Evolutionary conservation across 75 land plant species (phyloP).

Genomic region (Isoetes taiwanensis): DNA sequence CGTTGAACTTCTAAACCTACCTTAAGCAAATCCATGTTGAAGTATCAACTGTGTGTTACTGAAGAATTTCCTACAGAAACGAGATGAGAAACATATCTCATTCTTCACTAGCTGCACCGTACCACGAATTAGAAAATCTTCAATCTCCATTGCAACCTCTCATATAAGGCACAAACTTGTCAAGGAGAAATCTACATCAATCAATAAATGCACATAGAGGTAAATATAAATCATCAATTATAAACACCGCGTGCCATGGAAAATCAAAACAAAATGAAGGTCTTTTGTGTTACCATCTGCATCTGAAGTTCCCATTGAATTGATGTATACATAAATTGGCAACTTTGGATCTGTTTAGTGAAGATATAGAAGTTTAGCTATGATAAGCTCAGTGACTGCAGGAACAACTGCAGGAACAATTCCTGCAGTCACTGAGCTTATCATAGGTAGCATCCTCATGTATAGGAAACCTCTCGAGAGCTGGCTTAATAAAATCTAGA

Average conservation of each 20-base stretch:
- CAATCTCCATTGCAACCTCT: conserved; percentile 84
- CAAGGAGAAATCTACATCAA: not conserved
- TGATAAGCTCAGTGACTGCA: conserved; percentile 84
- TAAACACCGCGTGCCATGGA: too few species aligned
- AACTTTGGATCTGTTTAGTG: conserved; percentile 76
- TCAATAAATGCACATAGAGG: not conserved
- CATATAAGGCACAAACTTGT: not conserved
- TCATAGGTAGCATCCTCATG: not conserved
- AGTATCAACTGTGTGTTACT: too few species aligned
- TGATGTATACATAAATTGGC: conserved; percentile 82
- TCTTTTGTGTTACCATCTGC: conserved; percentile 74
- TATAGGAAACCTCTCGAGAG: not conserved
- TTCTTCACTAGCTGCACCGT: conserved; percentile 65
- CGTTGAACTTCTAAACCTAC: too few species aligned
- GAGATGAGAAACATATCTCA: conserved; percentile 47
- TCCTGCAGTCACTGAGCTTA: too few species aligned
- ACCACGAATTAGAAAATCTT: conserved; percentile 96
- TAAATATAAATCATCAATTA: not conserved
- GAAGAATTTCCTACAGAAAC: too few species aligned
- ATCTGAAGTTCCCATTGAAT: conserved; percentile 88
- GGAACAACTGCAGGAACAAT: too few species aligned
- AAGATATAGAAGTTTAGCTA: conserved; percentile 78
- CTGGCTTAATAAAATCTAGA: not conserved
- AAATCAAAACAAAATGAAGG: conserved; percentile 1
- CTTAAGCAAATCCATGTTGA: too few species aligned